Base-by-base conservation (phyloP, 805 yeast genomes). In the Pichia insulana region DNA sequence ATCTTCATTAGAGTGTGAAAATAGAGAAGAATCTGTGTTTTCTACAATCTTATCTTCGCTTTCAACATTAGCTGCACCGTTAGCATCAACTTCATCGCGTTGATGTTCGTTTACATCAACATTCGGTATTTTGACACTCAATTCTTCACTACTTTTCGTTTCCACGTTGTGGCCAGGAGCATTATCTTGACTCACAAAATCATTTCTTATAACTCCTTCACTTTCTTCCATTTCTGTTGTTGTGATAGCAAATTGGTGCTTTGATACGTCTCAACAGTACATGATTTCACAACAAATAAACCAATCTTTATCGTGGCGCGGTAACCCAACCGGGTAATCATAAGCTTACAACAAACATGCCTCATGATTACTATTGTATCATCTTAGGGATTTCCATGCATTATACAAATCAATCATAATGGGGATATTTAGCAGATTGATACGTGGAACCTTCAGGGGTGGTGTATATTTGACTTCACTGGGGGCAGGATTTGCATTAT, bases 401-500 rank as follows among this genome's bases (percentile, higher is more conserved):
- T 22, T 8, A 8, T 6, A 22, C 25, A 28, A 11, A 28, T 6
- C 31, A 28, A 28, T 11, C 15, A 28, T 12, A 12, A 28, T 28
- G 13, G 13, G 13, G 6, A n/a, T 28, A 11, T 28, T 28, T 4
- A 43, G 35, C 39, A 44, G 39, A 30, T 7, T 40, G 7, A 16
- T 32, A 10, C 39, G 36, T 8, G 37, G 42, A 11, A 36, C 41
- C 15, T 22, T 43, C 26, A 42, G 45, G 4, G 36, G 52, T 2
- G 33, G 50, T 1, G 12, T 50, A 3, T 37, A 56, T 2, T 30
- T 49, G 1, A 40, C 45, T 1, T 50, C 57, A 3, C 55, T 61
- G 40, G 58, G 53, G 0, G 39, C 54, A 5, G 64, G 68, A 12
- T 53, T 56, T n/a, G 53, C 58, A 8, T 18, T 53, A 12, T 58